Evolutionary conservation across 306 rosid species (phyloP).

Genomic region (Notholithocarpus densiflorus): DNA sequence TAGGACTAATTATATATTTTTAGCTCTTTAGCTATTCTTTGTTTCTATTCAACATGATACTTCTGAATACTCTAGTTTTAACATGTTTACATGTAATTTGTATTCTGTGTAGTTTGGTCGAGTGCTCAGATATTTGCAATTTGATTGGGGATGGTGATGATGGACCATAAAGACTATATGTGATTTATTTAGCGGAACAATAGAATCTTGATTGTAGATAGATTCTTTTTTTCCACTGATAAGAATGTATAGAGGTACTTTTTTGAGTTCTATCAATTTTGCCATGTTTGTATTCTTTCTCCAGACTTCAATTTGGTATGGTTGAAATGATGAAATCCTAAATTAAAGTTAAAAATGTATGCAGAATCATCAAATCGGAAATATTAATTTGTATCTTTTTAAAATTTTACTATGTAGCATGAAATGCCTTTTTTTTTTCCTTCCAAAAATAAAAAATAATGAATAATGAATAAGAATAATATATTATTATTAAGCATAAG

Average conservation of each 20-base stretch:
- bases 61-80: not conserved
- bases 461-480: too few species aligned
- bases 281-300: not conserved
- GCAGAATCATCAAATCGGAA: not conserved
- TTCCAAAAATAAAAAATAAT: too few species aligned
- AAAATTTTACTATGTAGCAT: too few species aligned
- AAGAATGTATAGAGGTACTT: not conserved
- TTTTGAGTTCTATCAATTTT: not conserved
- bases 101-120: constrained; percentile 72
- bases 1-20: not conserved
- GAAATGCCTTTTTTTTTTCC: too few species aligned
- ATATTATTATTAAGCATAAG: too few species aligned
- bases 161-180: constrained; percentile 38
- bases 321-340: not conserved
- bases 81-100: not conserved
- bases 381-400: too few species aligned
- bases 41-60: not conserved
- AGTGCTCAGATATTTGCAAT: constrained; percentile 89
- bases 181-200: not conserved
- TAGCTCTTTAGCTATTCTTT: not conserved
- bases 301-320: not conserved
- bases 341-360: not conserved
- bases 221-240: not conserved
- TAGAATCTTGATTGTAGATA: not conserved
- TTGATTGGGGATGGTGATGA: constrained; percentile 63